Evolutionary conservation across 495 filamentous ascomycete species (phyloP), one percentile per base, ranked within the genome.

Genomic region (Astrocystis sublimbata): DNA sequence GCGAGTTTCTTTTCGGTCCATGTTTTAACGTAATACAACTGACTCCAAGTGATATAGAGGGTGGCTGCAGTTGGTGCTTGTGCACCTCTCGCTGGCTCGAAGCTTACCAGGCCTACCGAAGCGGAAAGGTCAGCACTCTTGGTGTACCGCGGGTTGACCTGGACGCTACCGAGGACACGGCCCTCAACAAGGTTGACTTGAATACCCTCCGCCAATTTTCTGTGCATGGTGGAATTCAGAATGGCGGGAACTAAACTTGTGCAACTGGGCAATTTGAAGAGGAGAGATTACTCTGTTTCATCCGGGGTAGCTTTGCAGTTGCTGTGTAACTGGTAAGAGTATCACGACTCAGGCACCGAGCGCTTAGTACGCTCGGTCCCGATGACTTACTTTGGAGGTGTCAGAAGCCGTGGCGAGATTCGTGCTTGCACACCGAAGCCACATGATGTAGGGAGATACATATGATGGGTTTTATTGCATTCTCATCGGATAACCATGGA

Each of bases 41-140:
- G 26, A 49, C 24, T 8, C 6, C 6, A 26, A 49, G 24, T 31
- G 13, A 28, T 31, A 8, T 13, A 49, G 46, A 75, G 26, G 75
- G 70, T 12, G 84, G 85, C 4, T 85, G 83, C 54, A 81, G 80
- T 61, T 87, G 86, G 85, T 88, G 86, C 65, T 67, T 87, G 13
- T 83, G 83, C 64, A 80, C 82, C 4, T 63, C 64, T 15, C 65
- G 82, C 40, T 85, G 82, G 82, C 76, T 78, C 65, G 81, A 85
- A 62, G 83, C 79, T 15, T 76, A 80, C 49, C 72, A 81, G 21
- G 65, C 67, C 9, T 66, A 77, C 50, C 75, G 70, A 19, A 64
- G 58, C 10, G 76, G 74, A 23, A 60, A 66, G 26, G 42, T 71
- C 24, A 60, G 47, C 51, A 70, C 58, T 15, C 52, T 71, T 10